A percentile compares a stretch with the other conserved stretches of the same genome.
Conservation (phyloP, 2,329 filamentous ascomycete species). For the Alternaria arbusti region DNA sequence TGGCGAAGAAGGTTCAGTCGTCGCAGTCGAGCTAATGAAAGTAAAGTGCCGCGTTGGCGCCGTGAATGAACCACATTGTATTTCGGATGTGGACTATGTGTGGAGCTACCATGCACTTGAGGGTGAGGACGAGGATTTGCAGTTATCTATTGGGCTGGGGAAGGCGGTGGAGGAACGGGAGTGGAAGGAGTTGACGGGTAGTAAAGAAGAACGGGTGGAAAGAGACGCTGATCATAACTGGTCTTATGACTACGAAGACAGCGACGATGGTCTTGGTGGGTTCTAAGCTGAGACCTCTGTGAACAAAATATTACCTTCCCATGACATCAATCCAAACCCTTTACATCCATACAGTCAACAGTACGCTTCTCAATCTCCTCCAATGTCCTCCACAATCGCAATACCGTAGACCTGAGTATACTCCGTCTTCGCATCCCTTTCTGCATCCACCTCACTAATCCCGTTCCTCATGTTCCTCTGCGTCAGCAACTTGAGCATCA, state of each 20-base stretch:
- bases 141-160: conserved; percentile 39
- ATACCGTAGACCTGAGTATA: background rate
- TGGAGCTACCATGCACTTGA: conserved; percentile 37
- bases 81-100: conserved; percentile 34
- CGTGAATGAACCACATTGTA: conserved; percentile 31
- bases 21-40: conserved; percentile 33
- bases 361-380: background rate
- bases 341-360: background rate
- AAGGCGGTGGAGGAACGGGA: conserved; percentile 25
- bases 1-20: conserved; percentile 15
- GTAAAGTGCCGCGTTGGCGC: conserved; percentile 34
- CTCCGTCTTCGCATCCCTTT: background rate
- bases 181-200: conserved; percentile 26
- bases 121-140: conserved; percentile 20
- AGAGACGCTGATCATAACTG: conserved; percentile 3
- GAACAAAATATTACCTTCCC: background rate
- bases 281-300: background rate
- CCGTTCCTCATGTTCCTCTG: background rate
- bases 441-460: background rate
- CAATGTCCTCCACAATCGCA: background rate
- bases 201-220: conserved; percentile 18
- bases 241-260: background rate
- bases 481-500: background rate
- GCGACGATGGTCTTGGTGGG: conserved; percentile 10
- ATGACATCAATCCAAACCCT: background rate